Base-by-base conservation (phyloP, 2,329 filamentous ascomycete genomes). In the Clathrospora elynae region DNA sequence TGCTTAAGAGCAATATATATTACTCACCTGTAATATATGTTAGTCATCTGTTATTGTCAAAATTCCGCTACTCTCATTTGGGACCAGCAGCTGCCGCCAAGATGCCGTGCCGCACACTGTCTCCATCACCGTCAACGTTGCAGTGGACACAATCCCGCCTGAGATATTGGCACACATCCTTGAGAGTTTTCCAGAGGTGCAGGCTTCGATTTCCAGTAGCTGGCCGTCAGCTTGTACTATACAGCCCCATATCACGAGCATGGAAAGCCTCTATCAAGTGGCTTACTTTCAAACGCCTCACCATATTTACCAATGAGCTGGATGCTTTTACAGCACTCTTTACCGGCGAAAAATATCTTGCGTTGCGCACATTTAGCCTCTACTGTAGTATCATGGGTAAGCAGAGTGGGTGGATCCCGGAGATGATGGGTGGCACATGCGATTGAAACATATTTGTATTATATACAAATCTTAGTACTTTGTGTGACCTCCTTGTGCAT, bases 71-170 rank as follows among this genome's bases (percentile, higher is more conserved):
- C n/a, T n/a, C n/a, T n/a, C n/a, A n/a, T n/a, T n/a, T n/a, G n/a
- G n/a, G n/a, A n/a, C n/a, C n/a, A n/a, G n/a, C n/a, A n/a, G n/a
- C n/a, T n/a, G n/a, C n/a, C n/a, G n/a, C n/a, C n/a, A n/a, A n/a
- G n/a, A n/a, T n/a, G n/a, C n/a, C n/a, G n/a, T n/a, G n/a, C n/a
- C n/a, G n/a, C n/a, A n/a, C n/a, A n/a, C n/a, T n/a, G n/a, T n/a
- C n/a, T n/a, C n/a, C n/a, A n/a, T n/a, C n/a, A n/a, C n/a, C n/a
- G n/a, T n/a, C n/a, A n/a, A n/a, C n/a, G n/a, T n/a, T n/a, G n/a
- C n/a, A n/a, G n/a, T 58, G 13, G 67, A 44, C 8, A 12, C 11
- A 26, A 32, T 47, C 9, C 28, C 44, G 4, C 25, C 37, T 24
- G 44, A 47, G 22, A 32, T 47, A 18, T 30, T 42, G 11, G 44